Base-by-base conservation (phyloP, 495 filamentous ascomycete genomes). In the Daldinia loculata region DNA sequence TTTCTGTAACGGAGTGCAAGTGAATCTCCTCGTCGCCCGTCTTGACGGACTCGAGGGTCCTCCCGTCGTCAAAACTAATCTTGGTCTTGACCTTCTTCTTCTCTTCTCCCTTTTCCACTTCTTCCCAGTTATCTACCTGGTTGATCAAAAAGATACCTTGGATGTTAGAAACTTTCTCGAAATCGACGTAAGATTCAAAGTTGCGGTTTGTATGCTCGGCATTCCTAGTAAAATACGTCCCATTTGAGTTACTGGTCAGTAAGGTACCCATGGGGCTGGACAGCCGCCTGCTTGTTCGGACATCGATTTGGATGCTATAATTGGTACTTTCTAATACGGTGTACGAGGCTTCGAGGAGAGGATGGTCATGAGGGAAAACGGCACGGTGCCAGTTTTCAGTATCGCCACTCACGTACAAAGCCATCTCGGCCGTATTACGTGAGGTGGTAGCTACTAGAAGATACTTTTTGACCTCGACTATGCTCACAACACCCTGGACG, bases 261-360 rank as follows among this genome's bases (percentile, higher is more conserved):
- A 98, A 84, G 2, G 91, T 87, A 24, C 95, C 95, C 87, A 97
- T 93, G 5, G 91, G 89, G 38, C 82, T 87, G 2, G 81, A 82
- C 32, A 84, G 80, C 5, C 75, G 75, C 65, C 50, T 77, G 11
- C 88, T 87, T 1, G 89, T 92, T 83, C 93, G 88, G 68, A 98
- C 94, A 83, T 98, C 94, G 43, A 99, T 89, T 78, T 98, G 94
- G 66, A 99, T 93, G 81, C 94, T 97, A 83, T 98, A 97, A 70
- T 97, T 92, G 17, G 95, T 98, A 68, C 93, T 94, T 80, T 98
- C 95, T 30, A 99, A 84, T 24, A 98, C 84, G 0, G 95, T 99
- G 76, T 98, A 99, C 14, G 92, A 93, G 74, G 95, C 88, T 76
- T 98, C 86, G 71, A 91, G 87, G 26, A 99, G 77, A 29, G 88